Evolutionary conservation across 352 stramenopile genomes (phyloP), one percentile per base, ranked within the genome.

Genomic region (Detonula confervacea): DNA sequence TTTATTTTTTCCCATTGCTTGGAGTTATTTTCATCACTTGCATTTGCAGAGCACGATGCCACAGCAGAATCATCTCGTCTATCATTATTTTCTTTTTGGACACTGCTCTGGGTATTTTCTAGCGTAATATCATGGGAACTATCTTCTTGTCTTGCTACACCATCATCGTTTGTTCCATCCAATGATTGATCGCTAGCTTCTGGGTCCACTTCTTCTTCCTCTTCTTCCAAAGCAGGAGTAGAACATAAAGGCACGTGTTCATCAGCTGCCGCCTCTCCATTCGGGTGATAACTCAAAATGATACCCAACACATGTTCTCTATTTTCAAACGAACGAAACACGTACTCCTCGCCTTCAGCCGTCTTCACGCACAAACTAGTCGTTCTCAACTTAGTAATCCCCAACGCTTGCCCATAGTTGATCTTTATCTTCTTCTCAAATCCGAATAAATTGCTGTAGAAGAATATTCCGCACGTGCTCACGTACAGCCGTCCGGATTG

Each of bases 371-470:
- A 67, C 20, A 81, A 61, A 54, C 63, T 81, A 7, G 75, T 83
- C 2, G 52, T 74, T 42, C 75, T 56, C 1, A 78, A 27, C 42
- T 42, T 70, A 12, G 35, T 51, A 27, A 83, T 64, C 27, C 74
- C 61, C 9, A 62, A 29, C 20, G 55, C 14, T 22, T 70, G 33
- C 25, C 56, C 33, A 44, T 71, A 75, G 25, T 72, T 51, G 16
- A 83, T 68, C 14, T 59, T 16, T 55, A 78, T 65, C 52, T 33
- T 78, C 20, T 73, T 77, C 69, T 92, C 87, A 71, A 90, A 91
- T 22, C 87, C 87, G 71, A 92, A 87, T 12, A 89, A 63, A 74
- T 90, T 90, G 30, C 73, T 86, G 44, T 88, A 89, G 60, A 90
- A 92, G 25, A 89, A 80, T 47, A 92, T 30, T 46, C 75, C 82